A percentile compares a stretch with the other conserved stretches of the same genome.
These are phyloP conservation scores for Vaccinium myrtillus DNA, from an alignment of 148 eudicot species.

Conservation along the genomic window DNA sequence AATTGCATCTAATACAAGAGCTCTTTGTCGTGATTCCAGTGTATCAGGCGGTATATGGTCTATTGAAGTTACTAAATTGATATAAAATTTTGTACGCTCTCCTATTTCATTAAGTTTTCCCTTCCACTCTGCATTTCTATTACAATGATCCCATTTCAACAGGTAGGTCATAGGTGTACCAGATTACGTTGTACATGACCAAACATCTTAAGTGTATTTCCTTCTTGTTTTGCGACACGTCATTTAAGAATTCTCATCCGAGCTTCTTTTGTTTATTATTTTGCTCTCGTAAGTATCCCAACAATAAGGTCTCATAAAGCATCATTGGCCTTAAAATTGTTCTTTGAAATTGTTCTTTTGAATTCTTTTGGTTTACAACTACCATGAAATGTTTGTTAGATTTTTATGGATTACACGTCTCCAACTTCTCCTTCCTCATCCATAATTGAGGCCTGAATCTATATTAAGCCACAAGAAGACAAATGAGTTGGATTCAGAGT, in stretches of 20 bases:
- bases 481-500: neutral
- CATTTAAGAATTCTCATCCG: no score
- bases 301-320: neutral
- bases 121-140: neutral
- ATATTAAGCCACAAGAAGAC: neutral
- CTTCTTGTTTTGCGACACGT: no score
- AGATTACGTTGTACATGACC: neutral
- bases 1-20: neutral
- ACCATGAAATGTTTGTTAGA: neutral
- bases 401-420: neutral
- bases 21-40: neutral
- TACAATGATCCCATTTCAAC: neutral
- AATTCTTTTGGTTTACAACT: neutral
- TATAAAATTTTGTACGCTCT: neutral
- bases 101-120: neutral
- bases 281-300: no score
- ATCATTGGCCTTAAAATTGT: neutral
- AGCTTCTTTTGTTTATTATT: no score
- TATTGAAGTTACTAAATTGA: neutral
- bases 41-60: neutral
- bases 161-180: neutral
- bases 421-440: neutral
- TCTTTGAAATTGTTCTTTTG: neutral
- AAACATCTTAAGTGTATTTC: neutral
- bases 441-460: neutral